A percentile compares a stretch with the other conserved stretches of the same genome.
Conservation (phyloP, 108 stramenopile genomes). For the Nitzschia sp. region DNA sequence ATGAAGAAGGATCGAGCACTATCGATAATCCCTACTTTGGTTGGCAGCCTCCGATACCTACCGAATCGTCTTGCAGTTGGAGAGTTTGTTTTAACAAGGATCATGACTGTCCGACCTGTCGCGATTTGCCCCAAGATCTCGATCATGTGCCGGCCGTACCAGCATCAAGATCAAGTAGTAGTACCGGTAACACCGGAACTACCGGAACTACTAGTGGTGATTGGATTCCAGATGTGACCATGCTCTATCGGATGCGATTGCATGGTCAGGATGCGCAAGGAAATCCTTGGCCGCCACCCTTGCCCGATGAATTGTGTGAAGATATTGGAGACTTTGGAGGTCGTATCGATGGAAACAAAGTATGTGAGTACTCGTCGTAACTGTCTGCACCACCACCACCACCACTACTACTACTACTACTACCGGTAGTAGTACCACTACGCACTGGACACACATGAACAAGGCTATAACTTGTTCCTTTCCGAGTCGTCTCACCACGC, state of each 20-base stretch:
- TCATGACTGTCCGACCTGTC: conserved; percentile 47
- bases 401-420: no score
- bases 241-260: conserved; percentile 59
- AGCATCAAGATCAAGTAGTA: no score
- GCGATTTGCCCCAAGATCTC: conserved; percentile 47
- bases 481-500: no score
- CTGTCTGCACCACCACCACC: background rate
- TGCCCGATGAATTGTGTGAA: conserved; percentile 62
- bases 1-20: background rate
- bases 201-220: conserved; percentile 11
- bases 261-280: conserved; percentile 58
- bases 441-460: no score
- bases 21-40: conserved; percentile 30
- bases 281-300: conserved; percentile 68
- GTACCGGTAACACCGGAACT: no score
- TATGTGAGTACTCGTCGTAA: conserved; percentile 3
- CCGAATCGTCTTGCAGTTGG: conserved; percentile 49
- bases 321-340: conserved; percentile 33
- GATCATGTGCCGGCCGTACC: conserved; percentile 17
- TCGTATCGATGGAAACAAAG: conserved; percentile 14
- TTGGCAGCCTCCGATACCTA: conserved; percentile 57
- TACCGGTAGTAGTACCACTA: background rate
- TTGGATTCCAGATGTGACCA: conserved; percentile 79
- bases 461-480: no score
- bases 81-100: conserved; percentile 54